A percentile compares a stretch with the other conserved stretches of the same genome.
Conservation (phyloP, 1,139 yeast species). For the Saccharomyces pastorianus region DNA sequence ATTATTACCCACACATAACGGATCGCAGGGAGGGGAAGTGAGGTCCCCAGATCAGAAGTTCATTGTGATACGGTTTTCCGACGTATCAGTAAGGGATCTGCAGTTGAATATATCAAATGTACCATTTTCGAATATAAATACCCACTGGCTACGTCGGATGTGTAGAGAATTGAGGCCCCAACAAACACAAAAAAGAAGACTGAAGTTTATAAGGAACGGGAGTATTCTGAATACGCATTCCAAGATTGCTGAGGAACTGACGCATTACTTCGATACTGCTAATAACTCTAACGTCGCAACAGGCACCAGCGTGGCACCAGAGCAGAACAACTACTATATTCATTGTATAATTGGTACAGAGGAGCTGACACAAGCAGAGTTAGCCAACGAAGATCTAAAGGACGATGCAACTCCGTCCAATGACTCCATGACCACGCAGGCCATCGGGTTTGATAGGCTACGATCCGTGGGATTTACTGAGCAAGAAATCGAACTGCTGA, state of each 20-base stretch:
- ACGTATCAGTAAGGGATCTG: slow-evolving; percentile 39
- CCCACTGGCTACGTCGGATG: slow-evolving; percentile 38
- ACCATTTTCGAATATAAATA: slow-evolving; percentile 31
- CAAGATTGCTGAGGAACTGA: slow-evolving; percentile 38
- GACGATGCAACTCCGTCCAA: slow-evolving; percentile 37
- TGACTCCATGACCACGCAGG: slow-evolving; percentile 53
- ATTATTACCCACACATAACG: slow-evolving; percentile 9
- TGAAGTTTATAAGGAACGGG: slow-evolving; percentile 70
- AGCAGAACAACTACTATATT: slow-evolving; percentile 40
- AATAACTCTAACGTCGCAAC: slow-evolving; percentile 5
- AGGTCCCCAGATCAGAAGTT: slow-evolving; percentile 14
- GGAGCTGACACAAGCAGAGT: slow-evolving; percentile 47
- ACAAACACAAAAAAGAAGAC: slow-evolving; percentile 41
- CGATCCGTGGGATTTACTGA: slow-evolving; percentile 76
- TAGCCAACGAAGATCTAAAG: slow-evolving; percentile 52
- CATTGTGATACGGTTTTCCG: slow-evolving; percentile 46
- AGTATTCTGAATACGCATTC: slow-evolving; percentile 56
- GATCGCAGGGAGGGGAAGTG: slow-evolving; percentile 1
- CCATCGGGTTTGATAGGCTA: slow-evolving; percentile 77
- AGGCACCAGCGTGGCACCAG: slow-evolving; percentile 13
- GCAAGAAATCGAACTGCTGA: slow-evolving; percentile 61
- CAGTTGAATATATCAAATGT: slow-evolving; percentile 35
- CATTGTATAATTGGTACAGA: slow-evolving; percentile 77
- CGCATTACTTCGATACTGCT: slow-evolving; percentile 14
- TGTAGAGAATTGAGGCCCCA: slow-evolving; percentile 36